A percentile compares a stretch with the other conserved stretches of the same genome.
Conservation (phyloP, 2,329 filamentous ascomycete genomes). For the Microthyrium microscopicum region DNA sequence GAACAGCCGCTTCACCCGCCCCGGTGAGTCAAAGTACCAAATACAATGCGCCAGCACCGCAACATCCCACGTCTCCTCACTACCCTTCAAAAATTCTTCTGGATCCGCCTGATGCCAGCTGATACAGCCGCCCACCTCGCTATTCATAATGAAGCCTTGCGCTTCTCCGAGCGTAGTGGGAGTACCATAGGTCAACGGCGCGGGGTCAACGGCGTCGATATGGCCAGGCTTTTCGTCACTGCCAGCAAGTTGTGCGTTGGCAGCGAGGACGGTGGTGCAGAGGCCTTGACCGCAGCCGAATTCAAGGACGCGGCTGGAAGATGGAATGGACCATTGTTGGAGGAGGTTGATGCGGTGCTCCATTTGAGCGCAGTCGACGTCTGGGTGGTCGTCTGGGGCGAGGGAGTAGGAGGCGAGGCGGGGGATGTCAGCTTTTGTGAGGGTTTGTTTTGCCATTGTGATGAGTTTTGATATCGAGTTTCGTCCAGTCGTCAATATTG, state of each 20-base stretch:
- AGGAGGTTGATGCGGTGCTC: conserved; percentile 14
- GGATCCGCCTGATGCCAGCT: conserved; percentile 6
- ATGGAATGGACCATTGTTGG: conserved; percentile 11
- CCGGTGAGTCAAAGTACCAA: conserved; percentile 35
- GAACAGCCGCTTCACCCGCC: conserved; percentile 22
- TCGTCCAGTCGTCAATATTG: too few relatives aligned
- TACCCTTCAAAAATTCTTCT: conserved; percentile 3
- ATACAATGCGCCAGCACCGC: conserved; percentile 34
- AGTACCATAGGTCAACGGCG: conserved; percentile 29
- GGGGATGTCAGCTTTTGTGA: too few relatives aligned
- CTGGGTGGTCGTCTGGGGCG: too few relatives aligned
- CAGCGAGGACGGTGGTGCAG: conserved; percentile 36
- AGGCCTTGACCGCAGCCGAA: conserved; percentile 45
- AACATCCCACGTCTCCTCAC: conserved; percentile 22
- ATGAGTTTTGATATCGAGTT: too few relatives aligned
- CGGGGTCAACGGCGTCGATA: conserved; percentile 38
- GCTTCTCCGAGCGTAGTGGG: conserved; percentile 9
- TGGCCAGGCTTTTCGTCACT: conserved; percentile 25
- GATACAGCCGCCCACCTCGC: conserved; percentile 5
- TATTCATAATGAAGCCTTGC: conserved; percentile 8
- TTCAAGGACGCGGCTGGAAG: conserved; percentile 33
- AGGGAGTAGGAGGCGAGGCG: too few relatives aligned
- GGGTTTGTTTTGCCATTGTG: too few relatives aligned
- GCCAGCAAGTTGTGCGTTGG: conserved; percentile 21
- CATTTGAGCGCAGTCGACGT: too few relatives aligned